Conservation (phyloP, 1,284 basidiomycete species). For the Rhodotorula glutinis region DNA sequence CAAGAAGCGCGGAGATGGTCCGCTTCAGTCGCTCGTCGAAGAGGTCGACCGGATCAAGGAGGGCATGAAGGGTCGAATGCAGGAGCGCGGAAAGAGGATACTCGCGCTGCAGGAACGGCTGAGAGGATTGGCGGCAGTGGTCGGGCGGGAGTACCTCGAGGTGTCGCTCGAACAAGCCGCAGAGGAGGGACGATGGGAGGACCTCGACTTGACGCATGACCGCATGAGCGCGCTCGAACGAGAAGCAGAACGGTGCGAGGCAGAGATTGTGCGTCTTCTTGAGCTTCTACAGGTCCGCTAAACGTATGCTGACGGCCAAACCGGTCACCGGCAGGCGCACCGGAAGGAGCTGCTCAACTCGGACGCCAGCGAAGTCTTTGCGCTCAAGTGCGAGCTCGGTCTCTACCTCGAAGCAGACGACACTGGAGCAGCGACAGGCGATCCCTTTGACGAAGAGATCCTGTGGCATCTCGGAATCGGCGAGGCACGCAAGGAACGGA, state of each 20-base stretch:
- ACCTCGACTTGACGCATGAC: conserved; percentile 66
- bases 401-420: conserved; percentile 57
- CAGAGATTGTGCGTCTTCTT: conserved; percentile 63
- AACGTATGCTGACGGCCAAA: not conserved
- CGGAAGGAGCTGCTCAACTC: conserved; percentile 63
- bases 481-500: conserved; percentile 52
- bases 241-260: conserved; percentile 71
- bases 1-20: conserved; percentile 9
- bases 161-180: conserved; percentile 22
- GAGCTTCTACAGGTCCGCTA: not conserved
- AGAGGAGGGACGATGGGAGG: conserved; percentile 45
- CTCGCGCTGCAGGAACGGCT: conserved; percentile 23
- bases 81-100: conserved; percentile 23
- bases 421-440: conserved; percentile 43
- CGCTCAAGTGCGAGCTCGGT: conserved; percentile 73
- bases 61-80: conserved; percentile 32
- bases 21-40: conserved; percentile 1
- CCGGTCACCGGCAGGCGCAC: conserved; percentile 55
- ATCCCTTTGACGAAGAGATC: conserved; percentile 30
- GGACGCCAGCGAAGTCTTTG: conserved; percentile 68
- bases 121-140: conserved; percentile 46
- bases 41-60: conserved; percentile 25
- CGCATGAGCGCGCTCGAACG: conserved; percentile 72
- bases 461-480: conserved; percentile 45
- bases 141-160: conserved; percentile 61